Base-by-base conservation (phyloP, 768 basidiomycete genomes). In the Galerina sulciceps region DNA sequence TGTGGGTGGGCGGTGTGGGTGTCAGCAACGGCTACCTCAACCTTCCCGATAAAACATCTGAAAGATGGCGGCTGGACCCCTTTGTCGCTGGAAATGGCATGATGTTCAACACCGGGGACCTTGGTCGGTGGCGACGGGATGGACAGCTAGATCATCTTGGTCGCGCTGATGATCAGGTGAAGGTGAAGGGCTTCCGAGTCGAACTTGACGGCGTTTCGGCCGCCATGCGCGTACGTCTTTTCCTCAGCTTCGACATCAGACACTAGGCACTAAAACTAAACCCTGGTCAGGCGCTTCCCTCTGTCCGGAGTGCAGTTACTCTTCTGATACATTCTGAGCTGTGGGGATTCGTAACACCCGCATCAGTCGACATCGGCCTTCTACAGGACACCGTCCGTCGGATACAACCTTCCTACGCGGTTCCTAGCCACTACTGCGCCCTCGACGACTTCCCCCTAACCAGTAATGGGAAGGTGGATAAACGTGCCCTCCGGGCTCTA, bases 71-170 rank as follows among this genome's bases (percentile, higher is more conserved):
- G 66, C 55, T 73, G 63, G 81, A 83, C 63, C 79, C 77, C 2
- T 81, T 80, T 65, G 55, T 73, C 6, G 71, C 71, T 22, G 72
- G 73, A 37, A 74, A 50, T 14, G 61, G 57, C 9, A 58, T 73
- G 65, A 83, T 83, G 81, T 82, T 80, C 67, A 81, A 81, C 59
- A 83, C 81, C 11, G 79, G 80, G 20, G 81, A 81, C 62, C 70
- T 73, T 15, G 70, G 65, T 38, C 61, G 65, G 22, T 71, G 68
- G 66, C 52, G 64, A 10, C 55, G 46, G 13, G 79, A 61, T 67
- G 78, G 59, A 71, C 67, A 67, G 57, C 57, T 69, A 52, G 69
- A 69, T 54, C 69, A 69, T 57, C 61, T 67, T 9, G 69, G 79
- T 72, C 69, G 74, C 31, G 62, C 64, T 9, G 78, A 81, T 55